Conservation (phyloP, 2,329 filamentous ascomycete species). For the Harringtonia aguacate region DNA sequence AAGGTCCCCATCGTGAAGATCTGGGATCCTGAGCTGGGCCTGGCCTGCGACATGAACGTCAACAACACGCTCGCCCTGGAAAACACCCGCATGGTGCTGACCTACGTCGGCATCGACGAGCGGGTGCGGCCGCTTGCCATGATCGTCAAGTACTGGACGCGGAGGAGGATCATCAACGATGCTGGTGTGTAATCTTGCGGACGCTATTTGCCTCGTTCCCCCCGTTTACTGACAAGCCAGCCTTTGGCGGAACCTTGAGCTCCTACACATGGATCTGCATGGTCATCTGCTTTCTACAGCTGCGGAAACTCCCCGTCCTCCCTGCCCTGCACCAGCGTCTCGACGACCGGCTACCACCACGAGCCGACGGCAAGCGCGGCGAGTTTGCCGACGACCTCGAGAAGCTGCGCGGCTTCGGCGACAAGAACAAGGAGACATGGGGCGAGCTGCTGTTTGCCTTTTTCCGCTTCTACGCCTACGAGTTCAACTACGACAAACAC, state of each 20-base stretch:
- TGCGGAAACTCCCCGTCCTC: conserved; percentile 70
- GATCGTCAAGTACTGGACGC: conserved; percentile 97
- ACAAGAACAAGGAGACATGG: conserved; percentile 68
- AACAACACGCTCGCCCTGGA: conserved; percentile 93
- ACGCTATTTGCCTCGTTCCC: conserved; percentile 1
- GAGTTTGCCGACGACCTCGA: conserved; percentile 82
- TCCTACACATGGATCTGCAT: conserved; percentile 99
- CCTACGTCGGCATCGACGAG: conserved; percentile 87
- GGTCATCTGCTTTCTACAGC: conserved; percentile 92
- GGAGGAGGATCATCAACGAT: conserved; percentile 85
- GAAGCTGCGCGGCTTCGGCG: conserved; percentile 62
- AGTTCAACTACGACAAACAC: conserved; percentile 77
- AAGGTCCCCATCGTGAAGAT: conserved; percentile 98
- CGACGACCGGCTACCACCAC: conserved; percentile 48
- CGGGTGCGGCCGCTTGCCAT: conserved; percentile 87
- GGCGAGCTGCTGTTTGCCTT: conserved; percentile 90
- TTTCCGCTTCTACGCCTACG: conserved; percentile 89
- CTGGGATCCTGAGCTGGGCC: conserved; percentile 84
- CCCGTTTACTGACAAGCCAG: conserved; percentile 30
- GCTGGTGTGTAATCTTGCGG: conserved; percentile 49
- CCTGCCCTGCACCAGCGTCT: conserved; percentile 72
- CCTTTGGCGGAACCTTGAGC: conserved; percentile 85
- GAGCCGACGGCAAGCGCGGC: conserved; percentile 55
- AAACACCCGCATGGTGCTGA: conserved; percentile 96
- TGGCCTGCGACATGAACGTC: conserved; percentile 97